Evolutionary conservation across 1,139 yeast genomes (phyloP).

Genomic region (Yamadazyma trypodendri): DNA sequence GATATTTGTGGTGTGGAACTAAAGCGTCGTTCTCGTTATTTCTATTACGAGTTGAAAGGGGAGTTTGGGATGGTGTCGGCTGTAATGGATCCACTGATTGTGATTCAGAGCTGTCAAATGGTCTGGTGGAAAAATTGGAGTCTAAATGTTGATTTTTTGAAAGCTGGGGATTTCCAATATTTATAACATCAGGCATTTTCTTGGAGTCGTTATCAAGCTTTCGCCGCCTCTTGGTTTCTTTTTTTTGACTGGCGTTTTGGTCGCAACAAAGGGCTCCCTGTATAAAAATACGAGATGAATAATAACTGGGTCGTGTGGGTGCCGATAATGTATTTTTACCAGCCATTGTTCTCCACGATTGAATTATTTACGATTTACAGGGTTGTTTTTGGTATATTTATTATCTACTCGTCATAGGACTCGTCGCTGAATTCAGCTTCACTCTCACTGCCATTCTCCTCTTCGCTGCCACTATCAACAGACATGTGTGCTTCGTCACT

Average conservation of each 20-base stretch:
- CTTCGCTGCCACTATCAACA: conserved; percentile 6
- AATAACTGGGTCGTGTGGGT: neutral
- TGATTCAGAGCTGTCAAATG: too few relatives aligned
- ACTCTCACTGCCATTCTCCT: conserved; percentile 2
- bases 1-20: neutral
- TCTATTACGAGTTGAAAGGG: too few relatives aligned
- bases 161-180: neutral
- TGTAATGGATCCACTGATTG: too few relatives aligned
- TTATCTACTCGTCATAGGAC: conserved; percentile 8
- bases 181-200: neutral
- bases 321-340: neutral
- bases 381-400: too few relatives aligned
- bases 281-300: conserved; percentile 4
- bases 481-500: conserved; percentile 7
- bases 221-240: conserved; percentile 5
- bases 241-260: neutral
- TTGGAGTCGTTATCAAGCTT: neutral
- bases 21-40: neutral
- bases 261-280: conserved; percentile 2
- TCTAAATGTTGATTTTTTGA: neutral
- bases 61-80: neutral
- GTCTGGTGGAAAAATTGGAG: neutral
- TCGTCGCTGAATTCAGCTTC: conserved; percentile 8
- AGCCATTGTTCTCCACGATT: neutral
- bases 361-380: too few relatives aligned